phyloP scores from a whole-genome alignment of 257 asterid species.

The Solanum habrochaites region DNA sequence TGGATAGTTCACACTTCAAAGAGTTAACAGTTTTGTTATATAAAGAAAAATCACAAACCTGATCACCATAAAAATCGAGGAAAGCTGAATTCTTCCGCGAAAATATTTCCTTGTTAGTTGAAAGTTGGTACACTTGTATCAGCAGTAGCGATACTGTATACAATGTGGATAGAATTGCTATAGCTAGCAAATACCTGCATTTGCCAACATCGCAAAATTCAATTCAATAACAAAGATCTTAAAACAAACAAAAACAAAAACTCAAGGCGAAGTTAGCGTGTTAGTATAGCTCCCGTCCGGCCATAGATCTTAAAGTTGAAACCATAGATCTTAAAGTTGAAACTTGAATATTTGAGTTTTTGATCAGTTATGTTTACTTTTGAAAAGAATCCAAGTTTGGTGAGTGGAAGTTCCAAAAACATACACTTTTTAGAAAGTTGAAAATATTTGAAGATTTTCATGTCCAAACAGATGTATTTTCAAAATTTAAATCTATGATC shows the following conservation, averaged over 20 bases:
- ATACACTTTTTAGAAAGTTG: background rate
- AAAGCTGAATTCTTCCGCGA: conserved; percentile 18
- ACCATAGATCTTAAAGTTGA: background rate
- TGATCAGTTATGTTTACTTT: background rate
- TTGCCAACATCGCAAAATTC: background rate
- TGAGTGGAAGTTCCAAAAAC: background rate
- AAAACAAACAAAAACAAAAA: background rate
- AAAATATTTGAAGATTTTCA: background rate
- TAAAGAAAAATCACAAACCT: conserved; percentile 30
- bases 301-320: background rate
- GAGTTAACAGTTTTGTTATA: background rate
- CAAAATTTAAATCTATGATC: background rate
- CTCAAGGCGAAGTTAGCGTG: background rate
- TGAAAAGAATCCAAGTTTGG: background rate
- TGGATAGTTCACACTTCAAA: background rate
- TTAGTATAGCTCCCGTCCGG: background rate
- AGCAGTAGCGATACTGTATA: conserved; percentile 53
- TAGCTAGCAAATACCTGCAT: conserved; percentile 66
- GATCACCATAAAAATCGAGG: conserved; percentile 68
- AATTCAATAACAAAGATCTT: background rate
- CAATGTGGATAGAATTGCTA: conserved; percentile 59
- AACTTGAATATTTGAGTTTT: background rate
- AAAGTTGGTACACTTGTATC: conserved; percentile 39
- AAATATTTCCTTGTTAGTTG: conserved; percentile 23
- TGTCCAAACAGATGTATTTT: background rate